A percentile compares a stretch with the other conserved stretches of the same genome.
These are phyloP conservation scores for Backusella tarrabulga DNA, from an alignment of 192 early-diverging fungal species.

Conservation along the genomic window DNA sequence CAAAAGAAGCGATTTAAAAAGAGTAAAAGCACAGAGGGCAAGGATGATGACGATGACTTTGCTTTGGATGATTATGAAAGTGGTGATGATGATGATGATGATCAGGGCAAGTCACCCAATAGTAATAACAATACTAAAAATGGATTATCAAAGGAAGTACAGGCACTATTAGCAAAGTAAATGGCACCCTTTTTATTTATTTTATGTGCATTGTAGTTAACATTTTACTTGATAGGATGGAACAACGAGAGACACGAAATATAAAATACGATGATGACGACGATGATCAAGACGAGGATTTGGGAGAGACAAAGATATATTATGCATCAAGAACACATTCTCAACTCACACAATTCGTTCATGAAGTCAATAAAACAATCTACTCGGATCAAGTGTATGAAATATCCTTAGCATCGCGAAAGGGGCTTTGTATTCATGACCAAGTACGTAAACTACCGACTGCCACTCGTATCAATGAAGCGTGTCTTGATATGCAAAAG, in stretches of 20 bases:
- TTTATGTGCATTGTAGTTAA: background rate
- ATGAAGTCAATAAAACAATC: constrained; percentile 79
- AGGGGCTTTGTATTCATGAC: constrained; percentile 82
- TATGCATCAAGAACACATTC: constrained; percentile 87
- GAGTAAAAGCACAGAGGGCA: background rate
- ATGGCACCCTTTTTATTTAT: background rate
- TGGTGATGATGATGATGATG: constrained; percentile 29
- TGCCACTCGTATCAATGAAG: constrained; percentile 68
- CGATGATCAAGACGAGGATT: constrained; percentile 17
- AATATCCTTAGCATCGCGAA: constrained; percentile 79
- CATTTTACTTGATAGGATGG: background rate
- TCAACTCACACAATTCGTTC: constrained; percentile 86
- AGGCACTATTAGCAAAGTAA: constrained; percentile 51
- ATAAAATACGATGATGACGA: background rate
- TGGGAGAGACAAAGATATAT: constrained; percentile 40
- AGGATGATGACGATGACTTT: constrained; percentile 44
- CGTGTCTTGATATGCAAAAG: constrained; percentile 84
- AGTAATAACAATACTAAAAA: constrained; percentile 27
- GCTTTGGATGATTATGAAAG: constrained; percentile 65
- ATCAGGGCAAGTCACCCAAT: too few relatives aligned
- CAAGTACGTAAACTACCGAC: constrained; percentile 53
- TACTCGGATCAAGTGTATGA: constrained; percentile 58
- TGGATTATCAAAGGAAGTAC: constrained; percentile 53
- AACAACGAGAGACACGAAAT: background rate
- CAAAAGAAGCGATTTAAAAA: constrained; percentile 22